Evolutionary conservation across 768 basidiomycete genomes (phyloP), one percentile per base, ranked within the genome.

Genomic region (Fomitopsis pulvina): DNA sequence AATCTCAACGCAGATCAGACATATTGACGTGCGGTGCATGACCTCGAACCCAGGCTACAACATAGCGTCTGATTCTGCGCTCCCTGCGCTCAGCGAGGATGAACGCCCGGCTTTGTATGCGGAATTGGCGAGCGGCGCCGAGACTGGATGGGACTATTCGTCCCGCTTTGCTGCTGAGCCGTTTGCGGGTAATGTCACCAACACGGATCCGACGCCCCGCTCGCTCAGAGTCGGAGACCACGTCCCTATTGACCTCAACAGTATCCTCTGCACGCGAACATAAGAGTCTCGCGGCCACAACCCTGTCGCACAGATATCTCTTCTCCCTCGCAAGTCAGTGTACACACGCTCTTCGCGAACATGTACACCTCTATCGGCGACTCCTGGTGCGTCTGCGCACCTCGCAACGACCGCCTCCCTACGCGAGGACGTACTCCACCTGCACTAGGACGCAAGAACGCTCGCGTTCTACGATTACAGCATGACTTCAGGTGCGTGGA

Each of bases 391-490:
- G 0, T 59, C 67, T 2, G 63, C 67, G 24, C 90, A 93, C 60
- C 70, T 65, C 16, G 58, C 71, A 20, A 72, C 76, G 2, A 90
- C 92, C 0, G 64, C 73, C 0, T 66, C 68, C 7, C 68, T 91
- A 38, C 78, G 79, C 51, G 72, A 67, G 20, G 92, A 83, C 0
- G 80, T 96, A 52, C 69, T 96, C 29, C 94, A 97, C 63, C 77
- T 96, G 8, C 72, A 81, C 66, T 96, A 92, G 92, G 87, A 95
- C 61, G 56, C 80, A 0, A 66, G 71, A 6, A 88, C 86, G 71
- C 71, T 91, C n/a, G 85, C 85, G 0, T 95, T 94, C 68, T 94
- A 94, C 59, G 93, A 95, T 66, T 96, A 87, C 68, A 90, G 91
- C 64, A 65, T 85, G 34, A 83, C 79, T 5, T 76, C 82, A 2